Evolutionary conservation across 2,329 filamentous ascomycete species (phyloP).

Genomic region (Coniosporium tulheliwenetii): DNA sequence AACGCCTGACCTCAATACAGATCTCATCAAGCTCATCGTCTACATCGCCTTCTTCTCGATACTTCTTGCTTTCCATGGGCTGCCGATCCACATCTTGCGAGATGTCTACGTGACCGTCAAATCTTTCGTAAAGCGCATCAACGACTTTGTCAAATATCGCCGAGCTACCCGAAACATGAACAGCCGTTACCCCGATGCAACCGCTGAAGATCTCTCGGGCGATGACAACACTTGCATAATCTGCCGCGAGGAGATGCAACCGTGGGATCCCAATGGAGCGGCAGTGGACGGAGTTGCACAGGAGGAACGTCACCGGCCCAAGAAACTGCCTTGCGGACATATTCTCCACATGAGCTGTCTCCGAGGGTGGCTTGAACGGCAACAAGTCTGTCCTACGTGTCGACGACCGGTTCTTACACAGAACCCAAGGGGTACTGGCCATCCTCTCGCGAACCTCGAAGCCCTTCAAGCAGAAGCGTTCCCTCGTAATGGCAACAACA

Average conservation of each 20-base stretch:
- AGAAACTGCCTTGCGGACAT: slow-evolving; percentile 92
- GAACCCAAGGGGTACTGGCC: slow-evolving; percentile 10
- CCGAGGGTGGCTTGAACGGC: slow-evolving; percentile 91
- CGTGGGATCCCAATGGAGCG: slow-evolving; percentile 41
- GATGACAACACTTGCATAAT: slow-evolving; percentile 94
- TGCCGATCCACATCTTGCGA: slow-evolving; percentile 92
- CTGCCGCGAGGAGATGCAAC: slow-evolving; percentile 87
- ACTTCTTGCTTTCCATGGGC: slow-evolving; percentile 80
- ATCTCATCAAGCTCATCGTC: slow-evolving; percentile 79
- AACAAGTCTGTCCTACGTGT: slow-evolving; percentile 94
- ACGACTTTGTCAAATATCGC: slow-evolving; percentile 76
- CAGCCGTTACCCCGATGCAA: slow-evolving; percentile 75
- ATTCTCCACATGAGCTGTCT: slow-evolving; percentile 89
- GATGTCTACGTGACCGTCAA: slow-evolving; percentile 89
- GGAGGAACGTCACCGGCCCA: slow-evolving; percentile 73
- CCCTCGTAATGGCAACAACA: background rate
- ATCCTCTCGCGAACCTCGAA: slow-evolving; percentile 12
- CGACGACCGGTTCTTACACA: slow-evolving; percentile 56
- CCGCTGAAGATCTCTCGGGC: slow-evolving; percentile 57
- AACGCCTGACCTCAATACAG: slow-evolving; percentile 26
- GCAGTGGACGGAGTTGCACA: slow-evolving; percentile 9
- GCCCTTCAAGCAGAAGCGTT: slow-evolving; percentile 12
- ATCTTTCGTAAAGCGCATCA: slow-evolving; percentile 80
- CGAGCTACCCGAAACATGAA: slow-evolving; percentile 93
- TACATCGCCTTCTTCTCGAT: slow-evolving; percentile 90